Base-by-base conservation (phyloP, 2,329 filamentous ascomycete genomes). In the Sclerotinia subarctica region DNA sequence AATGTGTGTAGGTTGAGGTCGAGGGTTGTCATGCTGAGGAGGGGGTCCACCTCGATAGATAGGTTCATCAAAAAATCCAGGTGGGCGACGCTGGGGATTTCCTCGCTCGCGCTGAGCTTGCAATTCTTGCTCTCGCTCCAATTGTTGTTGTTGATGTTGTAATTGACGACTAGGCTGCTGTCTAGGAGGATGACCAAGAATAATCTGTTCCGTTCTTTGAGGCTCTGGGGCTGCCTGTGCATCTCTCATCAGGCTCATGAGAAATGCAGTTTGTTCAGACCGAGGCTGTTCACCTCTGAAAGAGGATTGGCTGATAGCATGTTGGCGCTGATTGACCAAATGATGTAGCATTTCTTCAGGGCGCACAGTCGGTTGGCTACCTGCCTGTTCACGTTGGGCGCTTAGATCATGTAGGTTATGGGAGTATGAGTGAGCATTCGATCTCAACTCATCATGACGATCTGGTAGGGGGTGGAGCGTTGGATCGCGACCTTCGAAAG, bases 241-340 rank as follows among this genome's bases (percentile, higher is more conserved):
- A 70, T 79, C 78, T 73, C 90, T 87, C 91, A 97, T 95, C 42
- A 97, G 83, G 70, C 89, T 91, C 79, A 96, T 91, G 60, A 97
- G 81, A 77, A 95, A 94, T 72, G 96, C 91, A n/a, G 90, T 87
- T 94, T 91, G 73, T 83, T 75, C 73, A 76, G 81, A 83, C 59
- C 80, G 81, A 67, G 78, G 73, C 69, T 81, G 81, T 64, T 86
- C 83, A 47, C 79, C 77, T 46, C 84, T 81, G 8, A 77, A 77
- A 21, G 81, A 82, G 49, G 80, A 78, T 70, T 86, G 85, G 74
- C 81, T 86, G 24, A 84, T 81, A 19, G 82, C 79, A 51, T 83
- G 83, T 72, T 87, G 85, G 60, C 87, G 86, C 73, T 87, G 85
- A 13, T 82, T 82, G 32, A 88, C 83, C 38, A 89, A 79, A 26